These are phyloP conservation scores for Triticum monococcum DNA, from an alignment of 176 grass and related monocot genomes.

Conservation along the genomic window DNA sequence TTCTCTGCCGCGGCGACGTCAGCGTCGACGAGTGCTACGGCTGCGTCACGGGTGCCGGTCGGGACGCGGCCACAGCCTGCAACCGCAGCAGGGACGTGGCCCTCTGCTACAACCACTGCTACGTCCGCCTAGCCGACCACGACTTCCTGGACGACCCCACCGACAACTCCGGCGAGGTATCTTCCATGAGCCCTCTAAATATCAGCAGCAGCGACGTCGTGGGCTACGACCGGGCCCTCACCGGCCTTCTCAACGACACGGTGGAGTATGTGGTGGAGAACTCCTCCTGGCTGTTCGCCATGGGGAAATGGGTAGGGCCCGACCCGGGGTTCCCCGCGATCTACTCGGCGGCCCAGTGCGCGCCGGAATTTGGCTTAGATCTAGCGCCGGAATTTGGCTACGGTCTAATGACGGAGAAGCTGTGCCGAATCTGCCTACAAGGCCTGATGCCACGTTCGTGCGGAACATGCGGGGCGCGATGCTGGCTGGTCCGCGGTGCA, in stretches of 20 bases:
- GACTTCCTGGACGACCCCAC: background rate
- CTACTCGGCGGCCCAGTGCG: background rate
- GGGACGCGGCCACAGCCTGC: too few species aligned
- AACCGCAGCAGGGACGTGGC: too few species aligned
- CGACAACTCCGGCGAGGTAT: background rate
- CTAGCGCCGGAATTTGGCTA: background rate
- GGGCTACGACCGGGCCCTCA: background rate
- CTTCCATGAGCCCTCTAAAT: background rate
- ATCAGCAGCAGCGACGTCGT: background rate
- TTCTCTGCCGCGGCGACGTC: too few species aligned
- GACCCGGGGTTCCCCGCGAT: background rate
- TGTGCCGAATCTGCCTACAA: background rate
- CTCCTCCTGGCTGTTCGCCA: background rate
- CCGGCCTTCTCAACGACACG: constrained; percentile 1
- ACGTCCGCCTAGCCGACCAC: background rate
- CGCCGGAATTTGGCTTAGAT: too few species aligned
- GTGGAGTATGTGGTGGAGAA: background rate
- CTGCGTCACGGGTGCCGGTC: too few species aligned
- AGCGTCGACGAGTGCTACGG: too few species aligned
- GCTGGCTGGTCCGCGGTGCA: constrained; percentile 34
- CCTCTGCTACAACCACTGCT: background rate
- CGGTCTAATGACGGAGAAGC: too few species aligned
- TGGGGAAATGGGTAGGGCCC: background rate
- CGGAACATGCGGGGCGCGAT: background rate
- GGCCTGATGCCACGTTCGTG: background rate